These are phyloP conservation scores for Phytophthora hybrid DNA, from an alignment of 352 stramenopile species.

Conservation along the genomic window DNA sequence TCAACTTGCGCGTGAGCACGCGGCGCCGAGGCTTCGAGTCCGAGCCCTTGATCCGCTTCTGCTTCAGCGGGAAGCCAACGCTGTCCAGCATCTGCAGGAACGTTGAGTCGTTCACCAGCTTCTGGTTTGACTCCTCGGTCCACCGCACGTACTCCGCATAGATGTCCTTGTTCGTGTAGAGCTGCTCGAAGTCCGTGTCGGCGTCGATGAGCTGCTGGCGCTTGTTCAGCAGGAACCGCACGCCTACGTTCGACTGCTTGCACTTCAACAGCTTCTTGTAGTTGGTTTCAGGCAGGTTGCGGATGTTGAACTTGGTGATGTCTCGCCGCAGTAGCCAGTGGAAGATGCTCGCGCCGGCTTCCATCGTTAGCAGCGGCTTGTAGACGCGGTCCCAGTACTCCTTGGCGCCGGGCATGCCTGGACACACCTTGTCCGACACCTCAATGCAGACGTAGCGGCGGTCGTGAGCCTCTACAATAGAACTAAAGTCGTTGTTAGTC, in stretches of 20 bases:
- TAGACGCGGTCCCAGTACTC: conserved; percentile 2
- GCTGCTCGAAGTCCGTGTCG: too few species aligned
- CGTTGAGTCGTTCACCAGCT: too few species aligned
- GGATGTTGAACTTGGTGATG: background rate
- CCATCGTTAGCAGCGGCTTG: background rate
- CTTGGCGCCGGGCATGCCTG: background rate
- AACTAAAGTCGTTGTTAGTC: conserved; percentile 1
- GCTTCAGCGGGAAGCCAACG: too few species aligned
- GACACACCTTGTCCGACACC: background rate
- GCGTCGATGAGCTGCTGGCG: background rate
- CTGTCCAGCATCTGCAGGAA: too few species aligned
- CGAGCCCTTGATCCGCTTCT: too few species aligned
- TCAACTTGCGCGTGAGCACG: too few species aligned
- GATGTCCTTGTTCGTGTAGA: too few species aligned
- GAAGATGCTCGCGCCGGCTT: background rate
- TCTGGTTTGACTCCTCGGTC: too few species aligned
- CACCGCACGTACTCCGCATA: too few species aligned
- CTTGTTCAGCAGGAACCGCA: background rate
- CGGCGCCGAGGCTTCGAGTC: too few species aligned
- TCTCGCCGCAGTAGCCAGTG: conserved; percentile 1
- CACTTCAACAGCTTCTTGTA: background rate
- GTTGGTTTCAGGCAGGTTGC: background rate
- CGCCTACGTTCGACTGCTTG: background rate
- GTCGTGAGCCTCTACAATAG: background rate
- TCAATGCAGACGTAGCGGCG: background rate